A percentile compares a stretch with the other conserved stretches of the same genome.
phyloP scores from a whole-genome alignment of 2,329 filamentous ascomycete species.

The Neurospora sp. region DNA sequence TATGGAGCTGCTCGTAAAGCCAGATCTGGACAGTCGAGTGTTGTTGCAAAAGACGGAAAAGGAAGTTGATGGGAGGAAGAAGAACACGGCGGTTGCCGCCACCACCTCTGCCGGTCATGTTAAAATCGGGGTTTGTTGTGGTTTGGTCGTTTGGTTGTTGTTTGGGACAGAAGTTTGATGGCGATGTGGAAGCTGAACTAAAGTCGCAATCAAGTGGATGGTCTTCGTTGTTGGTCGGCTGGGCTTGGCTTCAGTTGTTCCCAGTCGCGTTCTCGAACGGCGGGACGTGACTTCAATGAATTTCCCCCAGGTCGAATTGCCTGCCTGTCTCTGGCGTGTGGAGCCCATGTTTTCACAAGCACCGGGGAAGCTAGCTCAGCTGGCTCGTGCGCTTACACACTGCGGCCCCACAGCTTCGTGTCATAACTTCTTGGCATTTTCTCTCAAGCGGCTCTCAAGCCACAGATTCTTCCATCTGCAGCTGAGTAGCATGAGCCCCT shows the following conservation, averaged over 20 bases:
- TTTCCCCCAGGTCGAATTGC: neutral
- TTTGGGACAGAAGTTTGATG: neutral
- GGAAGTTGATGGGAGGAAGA: constrained; percentile 41
- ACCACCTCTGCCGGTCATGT: constrained; percentile 50
- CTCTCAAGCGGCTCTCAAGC: neutral
- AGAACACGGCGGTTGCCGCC: constrained; percentile 50
- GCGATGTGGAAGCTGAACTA: neutral
- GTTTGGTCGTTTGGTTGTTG: neutral
- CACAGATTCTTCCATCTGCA: neutral
- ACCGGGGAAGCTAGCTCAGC: neutral
- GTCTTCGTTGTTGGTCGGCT: neutral
- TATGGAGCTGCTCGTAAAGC: constrained; percentile 91
- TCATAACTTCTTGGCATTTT: neutral
- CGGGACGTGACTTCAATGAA: neutral
- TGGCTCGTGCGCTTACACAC: neutral
- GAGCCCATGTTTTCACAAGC: neutral
- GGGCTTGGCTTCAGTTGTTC: neutral
- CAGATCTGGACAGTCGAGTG: constrained; percentile 85
- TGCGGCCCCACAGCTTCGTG: neutral
- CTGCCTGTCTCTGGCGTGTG: neutral
- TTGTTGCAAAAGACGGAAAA: constrained; percentile 36
- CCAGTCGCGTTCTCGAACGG: neutral
- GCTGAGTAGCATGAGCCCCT: neutral
- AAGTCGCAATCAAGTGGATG: neutral
- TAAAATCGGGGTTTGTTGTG: constrained; percentile 6